Evolutionary conservation across 331 rosid genomes (phyloP).

Genomic region (Cydonia oblonga): DNA sequence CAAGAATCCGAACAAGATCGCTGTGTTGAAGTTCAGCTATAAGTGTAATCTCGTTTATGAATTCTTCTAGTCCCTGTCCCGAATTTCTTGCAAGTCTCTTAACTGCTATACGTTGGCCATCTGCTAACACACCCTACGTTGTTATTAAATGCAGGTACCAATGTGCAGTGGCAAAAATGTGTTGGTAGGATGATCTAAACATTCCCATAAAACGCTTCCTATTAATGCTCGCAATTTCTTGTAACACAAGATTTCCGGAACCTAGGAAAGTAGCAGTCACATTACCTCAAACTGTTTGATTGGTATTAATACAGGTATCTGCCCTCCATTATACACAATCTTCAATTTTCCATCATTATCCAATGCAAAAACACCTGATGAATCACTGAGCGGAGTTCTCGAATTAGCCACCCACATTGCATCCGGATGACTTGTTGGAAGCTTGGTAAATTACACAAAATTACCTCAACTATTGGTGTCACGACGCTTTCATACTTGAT

Average conservation of each 20-base stretch:
- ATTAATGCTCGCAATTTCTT: neutral
- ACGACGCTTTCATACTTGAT: too few relatives aligned
- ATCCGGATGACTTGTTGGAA: conserved; percentile 13
- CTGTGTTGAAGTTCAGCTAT: conserved; percentile 19
- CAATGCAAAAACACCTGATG: neutral
- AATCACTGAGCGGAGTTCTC: neutral
- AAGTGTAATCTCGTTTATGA: conserved; percentile 15
- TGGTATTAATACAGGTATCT: neutral
- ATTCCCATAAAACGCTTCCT: conserved; percentile 1
- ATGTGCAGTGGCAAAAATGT: conserved; percentile 3
- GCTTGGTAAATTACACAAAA: too few relatives aligned
- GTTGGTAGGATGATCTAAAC: neutral
- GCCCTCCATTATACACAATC: conserved; percentile 3
- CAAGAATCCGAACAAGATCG: conserved; percentile 7
- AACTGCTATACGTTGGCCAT: conserved; percentile 9
- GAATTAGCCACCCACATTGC: conserved; percentile 18
- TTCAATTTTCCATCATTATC: neutral
- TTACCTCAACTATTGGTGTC: too few relatives aligned
- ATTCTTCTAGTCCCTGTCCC: conserved; percentile 12
- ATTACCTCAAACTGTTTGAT: conserved; percentile 2
- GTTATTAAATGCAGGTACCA: neutral
- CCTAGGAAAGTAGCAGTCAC: conserved; percentile 5
- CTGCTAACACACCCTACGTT: conserved; percentile 8
- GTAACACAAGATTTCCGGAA: conserved; percentile 12
- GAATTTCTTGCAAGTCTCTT: conserved; percentile 12